phyloP scores from a whole-genome alignment of 2,329 filamentous ascomycete species.

The Pseudogymnoascus verrucosus region DNA sequence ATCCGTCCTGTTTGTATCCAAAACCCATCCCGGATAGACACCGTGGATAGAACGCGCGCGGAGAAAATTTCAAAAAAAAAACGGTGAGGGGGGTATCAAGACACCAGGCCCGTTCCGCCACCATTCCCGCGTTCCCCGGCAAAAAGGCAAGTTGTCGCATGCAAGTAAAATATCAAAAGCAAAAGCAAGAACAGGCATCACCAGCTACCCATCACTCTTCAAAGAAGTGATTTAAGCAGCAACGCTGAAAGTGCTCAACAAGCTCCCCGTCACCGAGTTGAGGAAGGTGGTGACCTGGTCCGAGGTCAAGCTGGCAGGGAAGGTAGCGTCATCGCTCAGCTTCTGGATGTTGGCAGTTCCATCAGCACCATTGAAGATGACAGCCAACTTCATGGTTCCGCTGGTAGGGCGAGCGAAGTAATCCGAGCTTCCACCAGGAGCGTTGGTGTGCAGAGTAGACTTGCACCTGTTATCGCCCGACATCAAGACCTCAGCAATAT shows the following conservation, averaged over 20 bases:
- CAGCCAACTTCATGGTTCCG: constrained; percentile 53
- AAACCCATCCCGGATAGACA: neutral
- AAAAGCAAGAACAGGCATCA: neutral
- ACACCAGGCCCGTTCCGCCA: neutral
- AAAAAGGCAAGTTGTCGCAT: neutral
- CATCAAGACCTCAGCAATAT: constrained; percentile 64
- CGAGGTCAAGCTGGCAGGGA: constrained; percentile 33
- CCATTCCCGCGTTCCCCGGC: neutral
- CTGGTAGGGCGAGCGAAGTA: constrained; percentile 61
- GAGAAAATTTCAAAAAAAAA: neutral
- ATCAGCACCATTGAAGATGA: constrained; percentile 48
- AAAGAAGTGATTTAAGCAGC: neutral
- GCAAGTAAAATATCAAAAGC: neutral
- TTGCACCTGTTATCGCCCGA: constrained; percentile 59
- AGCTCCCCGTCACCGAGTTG: neutral
- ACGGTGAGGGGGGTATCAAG: neutral
- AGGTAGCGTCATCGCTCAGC: constrained; percentile 35
- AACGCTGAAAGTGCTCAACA: neutral
- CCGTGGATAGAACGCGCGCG: neutral
- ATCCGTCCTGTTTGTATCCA: neutral
- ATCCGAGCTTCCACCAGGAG: constrained; percentile 58
- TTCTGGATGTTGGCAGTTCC: constrained; percentile 49
- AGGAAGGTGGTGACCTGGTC: constrained; percentile 26
- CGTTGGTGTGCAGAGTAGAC: constrained; percentile 59
- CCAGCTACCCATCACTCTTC: neutral